Base-by-base conservation (phyloP, 306 rosid species). In the Quercus robur region DNA sequence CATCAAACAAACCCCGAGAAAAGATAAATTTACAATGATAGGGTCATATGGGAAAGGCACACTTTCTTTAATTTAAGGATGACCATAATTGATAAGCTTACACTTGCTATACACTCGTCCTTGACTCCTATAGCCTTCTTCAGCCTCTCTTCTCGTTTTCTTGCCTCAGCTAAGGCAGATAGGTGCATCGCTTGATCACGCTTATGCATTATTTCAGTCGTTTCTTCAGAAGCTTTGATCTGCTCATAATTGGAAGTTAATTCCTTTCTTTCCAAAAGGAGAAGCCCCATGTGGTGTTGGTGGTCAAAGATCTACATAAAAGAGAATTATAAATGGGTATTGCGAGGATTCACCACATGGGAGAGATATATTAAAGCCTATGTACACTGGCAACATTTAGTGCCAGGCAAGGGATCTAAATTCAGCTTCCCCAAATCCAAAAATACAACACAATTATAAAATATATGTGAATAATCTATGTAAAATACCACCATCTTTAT, bases 201-300 rank as follows among this genome's bases (percentile, higher is more conserved):
- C 77, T 87, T 93, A 59, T 82, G 80, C 78, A 77, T 52, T 75
- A 93, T 79, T 70, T 90, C 93, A 58, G 86, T 85, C 11, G 98
- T 86, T 61, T 96, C 97, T 26, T 86, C 77, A 75, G 86, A 79
- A 78, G 84, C 84, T 85, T 90, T 90, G 20, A 84, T 74, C 59
- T 91, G 86, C 68, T 93, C 99, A 84, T 79, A 89, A 75, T 90
- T 88, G 73, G 89, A 85, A 70, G 78, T 67, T 87, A 88, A 79
- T 72, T 90, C 96, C 77, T 87, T 93, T 79, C 75, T 96, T 90
- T 91, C 99, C 89, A 96, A 66, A 81, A 96, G 81, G 82, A 96
- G 87, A 86, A 96, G 97, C 70, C 99, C 99, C 99, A 96, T 96
- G 81, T 96, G 97, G 79, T 93, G 94, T 80, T 93, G 98, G 84